Conservation (phyloP, 495 filamentous ascomycete genomes). For the Mycothermus thermophilus region DNA sequence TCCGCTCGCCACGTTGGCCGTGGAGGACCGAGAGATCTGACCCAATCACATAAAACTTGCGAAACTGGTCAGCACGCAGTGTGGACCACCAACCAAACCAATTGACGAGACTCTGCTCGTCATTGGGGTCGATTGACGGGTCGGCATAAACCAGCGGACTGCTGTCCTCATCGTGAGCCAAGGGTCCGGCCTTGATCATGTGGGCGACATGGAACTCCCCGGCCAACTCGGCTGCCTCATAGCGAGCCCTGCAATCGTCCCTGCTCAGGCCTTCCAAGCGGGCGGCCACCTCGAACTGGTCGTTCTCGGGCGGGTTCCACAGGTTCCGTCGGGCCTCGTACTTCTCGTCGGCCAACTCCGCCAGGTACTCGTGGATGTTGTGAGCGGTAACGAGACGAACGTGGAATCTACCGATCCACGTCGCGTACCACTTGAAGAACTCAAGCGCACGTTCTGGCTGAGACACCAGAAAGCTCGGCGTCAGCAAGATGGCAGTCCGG, state of each 20-base stretch:
- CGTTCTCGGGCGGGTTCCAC: not conserved
- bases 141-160: conserved; percentile 30
- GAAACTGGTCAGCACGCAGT: conserved; percentile 29
- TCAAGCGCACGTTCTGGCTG: conserved; percentile 36
- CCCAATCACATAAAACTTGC: conserved; percentile 35
- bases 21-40: too few species aligned
- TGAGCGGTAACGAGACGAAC: conserved; percentile 22
- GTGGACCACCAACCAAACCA: conserved; percentile 43
- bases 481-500: conserved; percentile 45
- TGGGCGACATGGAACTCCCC: conserved; percentile 13
- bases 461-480: conserved; percentile 45
- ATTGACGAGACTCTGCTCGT: conserved; percentile 39
- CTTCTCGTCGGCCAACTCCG: conserved; percentile 27
- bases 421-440: conserved; percentile 46
- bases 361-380: conserved; percentile 31
- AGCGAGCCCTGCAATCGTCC: conserved; percentile 16
- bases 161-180: conserved; percentile 18
- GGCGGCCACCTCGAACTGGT: conserved; percentile 9
- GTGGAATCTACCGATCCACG: conserved; percentile 11
- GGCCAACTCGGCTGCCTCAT: conserved; percentile 10
- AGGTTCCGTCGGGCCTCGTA: conserved; percentile 18
- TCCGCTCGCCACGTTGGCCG: conserved; percentile 21
- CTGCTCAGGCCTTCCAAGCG: conserved; percentile 14
- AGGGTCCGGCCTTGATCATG: conserved; percentile 1
- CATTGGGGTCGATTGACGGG: conserved; percentile 32